Conservation (phyloP, 768 basidiomycete genomes). For the Piloderma croceum region DNA sequence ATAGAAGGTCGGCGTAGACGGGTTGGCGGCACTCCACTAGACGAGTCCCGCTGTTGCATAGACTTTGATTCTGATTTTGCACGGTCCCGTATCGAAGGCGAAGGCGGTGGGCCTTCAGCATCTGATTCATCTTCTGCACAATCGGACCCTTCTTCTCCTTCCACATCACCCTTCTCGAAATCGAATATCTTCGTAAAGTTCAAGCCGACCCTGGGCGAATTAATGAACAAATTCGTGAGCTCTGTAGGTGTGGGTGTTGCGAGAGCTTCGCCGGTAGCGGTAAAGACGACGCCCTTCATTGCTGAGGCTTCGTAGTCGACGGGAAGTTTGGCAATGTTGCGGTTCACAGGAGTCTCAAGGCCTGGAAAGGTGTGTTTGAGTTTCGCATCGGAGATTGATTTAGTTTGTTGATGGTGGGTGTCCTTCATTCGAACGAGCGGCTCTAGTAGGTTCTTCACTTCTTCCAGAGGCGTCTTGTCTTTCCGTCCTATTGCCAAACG, state of each 20-base stretch:
- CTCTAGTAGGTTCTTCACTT: conserved; percentile 65
- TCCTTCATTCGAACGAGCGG: conserved; percentile 39
- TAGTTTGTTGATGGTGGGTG: conserved; percentile 12
- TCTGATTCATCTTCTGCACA: conserved; percentile 22
- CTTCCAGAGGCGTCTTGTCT: conserved; percentile 62
- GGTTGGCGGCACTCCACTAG: conserved; percentile 34
- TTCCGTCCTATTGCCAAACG: conserved; percentile 31
- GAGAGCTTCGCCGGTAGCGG: conserved; percentile 69
- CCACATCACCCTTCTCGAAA: conserved; percentile 33
- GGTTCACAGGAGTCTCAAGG: conserved; percentile 52
- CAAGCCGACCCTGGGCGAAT: conserved; percentile 64
- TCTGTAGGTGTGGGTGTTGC: conserved; percentile 67
- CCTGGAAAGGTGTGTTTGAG: conserved; percentile 20
- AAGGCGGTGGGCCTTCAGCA: conserved; percentile 40
- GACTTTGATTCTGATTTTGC: conserved; percentile 24
- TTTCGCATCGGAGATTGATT: conserved; percentile 16
- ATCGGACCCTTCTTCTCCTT: conserved; percentile 19
- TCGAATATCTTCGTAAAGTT: conserved; percentile 79
- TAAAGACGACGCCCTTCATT: conserved; percentile 76
- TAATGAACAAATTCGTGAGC: conserved; percentile 59
- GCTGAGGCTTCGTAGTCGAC: too few relatives aligned
- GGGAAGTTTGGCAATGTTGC: conserved; percentile 27
- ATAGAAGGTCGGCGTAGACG: conserved; percentile 55
- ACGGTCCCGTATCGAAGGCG: conserved; percentile 43
- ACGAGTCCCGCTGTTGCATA: conserved; percentile 20